A percentile compares a stretch with the other conserved stretches of the same genome.
Evolutionary conservation across 1,284 basidiomycete species (phyloP).

Genomic region (Ganoderma meredithae): DNA sequence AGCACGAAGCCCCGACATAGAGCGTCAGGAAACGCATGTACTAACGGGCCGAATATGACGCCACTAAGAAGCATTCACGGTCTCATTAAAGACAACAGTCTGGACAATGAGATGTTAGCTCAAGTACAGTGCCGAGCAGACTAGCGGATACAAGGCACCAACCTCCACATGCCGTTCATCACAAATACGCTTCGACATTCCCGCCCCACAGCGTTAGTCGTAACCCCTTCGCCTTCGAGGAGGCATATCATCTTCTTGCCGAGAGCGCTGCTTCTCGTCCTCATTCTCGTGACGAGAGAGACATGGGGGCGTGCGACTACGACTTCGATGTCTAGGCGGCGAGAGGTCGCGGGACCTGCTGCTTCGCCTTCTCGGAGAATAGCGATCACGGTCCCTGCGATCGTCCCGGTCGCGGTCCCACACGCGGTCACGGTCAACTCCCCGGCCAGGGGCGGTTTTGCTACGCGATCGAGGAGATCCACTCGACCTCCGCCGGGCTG

Average conservation of each 20-base stretch:
- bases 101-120: constrained; percentile 16
- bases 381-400: constrained; percentile 20
- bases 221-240: constrained; percentile 30
- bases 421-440: constrained; percentile 14
- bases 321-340: constrained; percentile 22
- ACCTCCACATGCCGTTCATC: not conserved
- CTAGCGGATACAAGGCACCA: not conserved
- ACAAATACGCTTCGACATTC: not conserved
- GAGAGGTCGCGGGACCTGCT: constrained; percentile 33
- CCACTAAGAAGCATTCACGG: not conserved
- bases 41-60: not conserved
- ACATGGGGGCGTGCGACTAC: constrained; percentile 24
- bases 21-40: not conserved
- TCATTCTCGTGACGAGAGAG: constrained; percentile 17
- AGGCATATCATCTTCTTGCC: constrained; percentile 24
- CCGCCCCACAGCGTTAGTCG: constrained; percentile 30
- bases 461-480: constrained; percentile 37
- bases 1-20: not conserved
- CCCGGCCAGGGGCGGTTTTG: constrained; percentile 28
- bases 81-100: constrained; percentile 2
- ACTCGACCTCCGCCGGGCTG: constrained; percentile 29
- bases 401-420: constrained; percentile 18
- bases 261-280: constrained; percentile 28
- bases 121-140: constrained; percentile 16
- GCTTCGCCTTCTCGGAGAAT: constrained; percentile 29